Conservation (phyloP, 352 stramenopile genomes). For the Phytophthora europaea region DNA sequence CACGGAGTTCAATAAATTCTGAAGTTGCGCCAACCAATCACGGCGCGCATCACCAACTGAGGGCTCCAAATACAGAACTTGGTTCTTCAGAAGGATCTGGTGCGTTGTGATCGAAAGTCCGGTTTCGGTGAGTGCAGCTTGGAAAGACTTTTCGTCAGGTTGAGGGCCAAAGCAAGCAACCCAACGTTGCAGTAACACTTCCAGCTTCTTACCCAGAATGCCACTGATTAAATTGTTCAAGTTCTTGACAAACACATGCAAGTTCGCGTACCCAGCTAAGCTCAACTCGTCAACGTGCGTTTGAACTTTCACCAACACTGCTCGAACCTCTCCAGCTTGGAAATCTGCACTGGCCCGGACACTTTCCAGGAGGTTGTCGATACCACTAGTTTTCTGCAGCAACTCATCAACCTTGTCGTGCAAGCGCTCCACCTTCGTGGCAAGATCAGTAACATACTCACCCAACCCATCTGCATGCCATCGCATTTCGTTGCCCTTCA, state of each 20-base stretch:
- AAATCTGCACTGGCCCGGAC: constrained; percentile 75
- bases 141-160: constrained; percentile 70
- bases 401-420: constrained; percentile 99
- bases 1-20: constrained; percentile 95
- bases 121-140: constrained; percentile 54
- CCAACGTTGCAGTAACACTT: constrained; percentile 72
- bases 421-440: constrained; percentile 95
- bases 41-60: constrained; percentile 94
- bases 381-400: constrained; percentile 92
- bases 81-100: constrained; percentile 97
- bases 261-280: constrained; percentile 94
- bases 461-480: constrained; percentile 90
- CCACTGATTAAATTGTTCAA: constrained; percentile 90
- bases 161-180: constrained; percentile 71
- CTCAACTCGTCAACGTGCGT: constrained; percentile 95
- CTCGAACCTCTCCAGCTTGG: constrained; percentile 52
- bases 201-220: constrained; percentile 87
- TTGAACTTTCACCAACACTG: constrained; percentile 91
- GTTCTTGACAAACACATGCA: constrained; percentile 93
- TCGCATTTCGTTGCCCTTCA: constrained; percentile 90
- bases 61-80: constrained; percentile 97
- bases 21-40: constrained; percentile 92
- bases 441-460: constrained; percentile 90
- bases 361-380: constrained; percentile 92
- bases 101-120: constrained; percentile 71